Evolutionary conservation across 2,329 filamentous ascomycete genomes (phyloP), one percentile per base, ranked within the genome.

Genomic region (Ophiocordyceps camponoti-saundersi): DNA sequence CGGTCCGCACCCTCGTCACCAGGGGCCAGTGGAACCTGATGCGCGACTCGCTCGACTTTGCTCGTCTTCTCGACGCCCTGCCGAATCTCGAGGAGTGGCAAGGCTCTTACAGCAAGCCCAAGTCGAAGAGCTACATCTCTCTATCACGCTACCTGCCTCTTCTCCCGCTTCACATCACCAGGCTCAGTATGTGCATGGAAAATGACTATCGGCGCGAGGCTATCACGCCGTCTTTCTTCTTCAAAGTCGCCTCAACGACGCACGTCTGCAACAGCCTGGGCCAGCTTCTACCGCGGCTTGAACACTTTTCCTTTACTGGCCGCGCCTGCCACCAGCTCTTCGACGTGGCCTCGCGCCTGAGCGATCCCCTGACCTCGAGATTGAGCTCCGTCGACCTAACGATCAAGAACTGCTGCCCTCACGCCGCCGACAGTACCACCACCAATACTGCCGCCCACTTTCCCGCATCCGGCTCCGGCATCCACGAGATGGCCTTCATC

Each of bases 1-100:
- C 74, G 3, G 72, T 87, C 30, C 72, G 72, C 46, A 85, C 80
- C 1, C 69, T 87, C 20, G 75, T 86, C 42, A 81, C 82, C 61
- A 79, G 82, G 54, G 82, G 82, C 7, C 80, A 85, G 53, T 88
- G 82, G 82, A 87, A 87, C 56, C 69, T 87, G 26, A 81, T 85
- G 60, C 70, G 82, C 44, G 67, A 72, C 16, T 65, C 74, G 42
- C 64, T 67, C 18, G 80, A 87, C 59, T 86, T 83, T 61, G 63
- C 69, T 48, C 70, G 68, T 46, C 71, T 88, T 45, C 68, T 77
- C 20, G 60, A 64, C 13, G 80, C 81, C 6, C 59, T 87, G 42
- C 83, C 83, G 1, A 79, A 75, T 50, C 63, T 87, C n/a, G 62
- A 65, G 45, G 73, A 77, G 53, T 79, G 75, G 75, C 73, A 77